Percentiles rank a stretch among this genome's conserved stretches.
These are phyloP conservation scores for Trametes polyzona DNA, from an alignment of 1,284 basidiomycete species.

Conservation along the genomic window DNA sequence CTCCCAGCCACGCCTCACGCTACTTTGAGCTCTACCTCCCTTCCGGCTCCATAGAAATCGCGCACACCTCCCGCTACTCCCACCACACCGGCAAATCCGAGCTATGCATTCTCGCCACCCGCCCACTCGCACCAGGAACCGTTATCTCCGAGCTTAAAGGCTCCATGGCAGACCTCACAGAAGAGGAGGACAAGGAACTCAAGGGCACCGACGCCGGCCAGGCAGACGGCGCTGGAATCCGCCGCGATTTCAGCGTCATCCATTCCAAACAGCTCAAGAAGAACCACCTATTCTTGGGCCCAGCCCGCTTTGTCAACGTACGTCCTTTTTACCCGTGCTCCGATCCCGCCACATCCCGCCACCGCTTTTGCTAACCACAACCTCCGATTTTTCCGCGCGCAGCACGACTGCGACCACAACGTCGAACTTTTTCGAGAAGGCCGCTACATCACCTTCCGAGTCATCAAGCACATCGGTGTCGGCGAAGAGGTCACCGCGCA, in stretches of 20 bases:
- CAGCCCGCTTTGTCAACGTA: conserved; percentile 93
- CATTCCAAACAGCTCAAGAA: conserved; percentile 90
- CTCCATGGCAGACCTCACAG: conserved; percentile 83
- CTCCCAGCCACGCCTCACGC: conserved; percentile 76
- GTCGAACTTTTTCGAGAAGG: conserved; percentile 87
- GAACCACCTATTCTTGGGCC: conserved; percentile 90
- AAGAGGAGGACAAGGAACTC: conserved; percentile 81
- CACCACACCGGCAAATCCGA: conserved; percentile 89
- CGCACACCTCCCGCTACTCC: conserved; percentile 84
- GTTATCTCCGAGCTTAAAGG: conserved; percentile 85
- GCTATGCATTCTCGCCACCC: conserved; percentile 86
- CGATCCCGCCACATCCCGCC: background rate
- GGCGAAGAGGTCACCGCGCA: conserved; percentile 89
- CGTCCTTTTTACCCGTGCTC: conserved; percentile 37
- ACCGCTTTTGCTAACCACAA: background rate
- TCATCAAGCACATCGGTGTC: conserved; percentile 75
- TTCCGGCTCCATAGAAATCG: conserved; percentile 82
- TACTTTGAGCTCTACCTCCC: conserved; percentile 86
- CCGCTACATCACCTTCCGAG: conserved; percentile 87
- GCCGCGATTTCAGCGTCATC: conserved; percentile 90
- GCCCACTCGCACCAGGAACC: conserved; percentile 67
- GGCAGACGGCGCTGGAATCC: conserved; percentile 66
- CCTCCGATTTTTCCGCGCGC: conserved; percentile 13
- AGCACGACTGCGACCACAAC: conserved; percentile 94
- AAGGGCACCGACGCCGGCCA: conserved; percentile 67